Conservation (phyloP, 768 basidiomycete species). For the Mycena crocata region DNA sequence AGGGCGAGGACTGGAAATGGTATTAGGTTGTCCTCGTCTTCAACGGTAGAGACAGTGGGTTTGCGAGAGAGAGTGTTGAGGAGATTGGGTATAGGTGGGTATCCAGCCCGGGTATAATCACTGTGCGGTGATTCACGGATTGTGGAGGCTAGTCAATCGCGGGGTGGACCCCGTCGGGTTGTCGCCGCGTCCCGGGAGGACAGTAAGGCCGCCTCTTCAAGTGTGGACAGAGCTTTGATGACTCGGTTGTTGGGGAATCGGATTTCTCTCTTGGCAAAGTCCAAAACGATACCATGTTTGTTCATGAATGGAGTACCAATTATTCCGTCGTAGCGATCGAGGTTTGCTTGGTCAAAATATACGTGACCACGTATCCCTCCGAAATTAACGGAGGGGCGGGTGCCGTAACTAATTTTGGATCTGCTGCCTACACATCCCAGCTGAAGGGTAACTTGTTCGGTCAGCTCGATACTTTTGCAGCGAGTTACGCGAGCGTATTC, state of each 20-base stretch:
- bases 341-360: constrained; percentile 9
- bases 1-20: no score
- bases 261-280: constrained; percentile 9
- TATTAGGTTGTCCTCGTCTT: no score
- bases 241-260: neutral
- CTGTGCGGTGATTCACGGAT: no score
- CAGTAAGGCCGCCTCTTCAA: neutral
- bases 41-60: no score
- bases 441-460: constrained; percentile 1
- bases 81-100: no score
- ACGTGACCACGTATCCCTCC: neutral
- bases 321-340: constrained; percentile 7
- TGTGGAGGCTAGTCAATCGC: neutral
- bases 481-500: neutral
- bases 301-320: constrained; percentile 18
- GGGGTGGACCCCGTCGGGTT: neutral
- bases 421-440: constrained; percentile 5
- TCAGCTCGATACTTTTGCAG: neutral
- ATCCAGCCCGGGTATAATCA: no score
- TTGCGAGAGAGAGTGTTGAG: no score
- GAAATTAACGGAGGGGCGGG: neutral
- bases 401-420: neutral
- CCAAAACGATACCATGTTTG: neutral
- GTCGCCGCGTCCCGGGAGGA: neutral
- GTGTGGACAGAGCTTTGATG: neutral